phyloP scores from a whole-genome alignment of 345 rosid genomes.

The Populus davidiana region DNA sequence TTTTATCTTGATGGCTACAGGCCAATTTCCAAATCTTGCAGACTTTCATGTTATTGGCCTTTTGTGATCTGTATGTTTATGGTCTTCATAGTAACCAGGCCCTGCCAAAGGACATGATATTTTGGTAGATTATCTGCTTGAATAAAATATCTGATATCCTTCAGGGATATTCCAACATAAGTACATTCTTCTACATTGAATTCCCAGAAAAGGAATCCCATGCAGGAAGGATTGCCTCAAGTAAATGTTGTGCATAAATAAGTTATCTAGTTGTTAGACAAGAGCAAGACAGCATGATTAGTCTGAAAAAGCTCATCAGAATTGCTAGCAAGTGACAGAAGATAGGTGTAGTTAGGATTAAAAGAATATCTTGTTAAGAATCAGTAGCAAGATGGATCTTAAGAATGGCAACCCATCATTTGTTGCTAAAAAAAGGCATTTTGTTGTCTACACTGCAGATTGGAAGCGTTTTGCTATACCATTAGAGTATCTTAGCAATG shows the following conservation, averaged over 20 bases:
- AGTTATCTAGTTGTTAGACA: not conserved
- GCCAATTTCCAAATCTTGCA: not conserved
- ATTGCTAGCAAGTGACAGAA: not conserved
- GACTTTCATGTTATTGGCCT: not conserved
- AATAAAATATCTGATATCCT: not conserved
- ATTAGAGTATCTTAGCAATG: no score
- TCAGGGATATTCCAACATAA: not conserved
- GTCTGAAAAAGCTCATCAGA: not conserved
- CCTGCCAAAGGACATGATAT: not conserved
- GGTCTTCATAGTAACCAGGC: not conserved
- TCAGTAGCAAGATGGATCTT: not conserved
- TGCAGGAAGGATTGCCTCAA: not conserved
- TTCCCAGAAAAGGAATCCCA: not conserved
- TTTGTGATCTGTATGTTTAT: not conserved
- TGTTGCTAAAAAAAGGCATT: constrained; percentile 23
- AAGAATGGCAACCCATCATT: not conserved
- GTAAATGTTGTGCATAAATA: not conserved
- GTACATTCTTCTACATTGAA: not conserved
- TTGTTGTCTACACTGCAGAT: constrained; percentile 31
- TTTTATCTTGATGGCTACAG: not conserved
- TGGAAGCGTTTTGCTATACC: no score
- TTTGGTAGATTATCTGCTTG: not conserved
- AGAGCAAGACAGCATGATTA: not conserved
- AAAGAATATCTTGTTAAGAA: not conserved
- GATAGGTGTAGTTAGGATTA: not conserved